These are phyloP conservation scores for Bretschneidera sinensis DNA, from an alignment of 345 rosid genomes.

Conservation along the genomic window DNA sequence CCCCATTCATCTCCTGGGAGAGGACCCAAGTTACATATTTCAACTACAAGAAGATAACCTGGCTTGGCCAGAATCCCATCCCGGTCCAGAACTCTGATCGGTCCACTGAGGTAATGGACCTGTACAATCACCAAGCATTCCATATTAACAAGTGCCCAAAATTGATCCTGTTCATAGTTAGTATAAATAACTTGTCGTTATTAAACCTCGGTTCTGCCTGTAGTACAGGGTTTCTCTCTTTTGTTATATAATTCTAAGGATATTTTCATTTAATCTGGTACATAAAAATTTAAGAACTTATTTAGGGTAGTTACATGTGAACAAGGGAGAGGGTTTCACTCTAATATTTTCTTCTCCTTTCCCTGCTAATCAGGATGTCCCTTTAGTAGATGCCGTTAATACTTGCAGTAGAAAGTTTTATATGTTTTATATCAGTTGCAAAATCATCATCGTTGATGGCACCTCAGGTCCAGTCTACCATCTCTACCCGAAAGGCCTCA, in stretches of 20 bases:
- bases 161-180: background rate
- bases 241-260: too few relatives aligned
- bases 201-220: background rate
- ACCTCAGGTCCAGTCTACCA: slow-evolving; percentile 74
- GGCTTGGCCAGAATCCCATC: slow-evolving; percentile 68
- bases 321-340: too few relatives aligned
- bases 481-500: slow-evolving; percentile 60
- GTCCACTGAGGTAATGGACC: slow-evolving; percentile 84
- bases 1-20: slow-evolving; percentile 93
- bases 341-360: too few relatives aligned
- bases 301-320: background rate
- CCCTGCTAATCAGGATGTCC: too few relatives aligned
- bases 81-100: slow-evolving; percentile 56
- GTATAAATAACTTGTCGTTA: background rate
- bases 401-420: slow-evolving; percentile 57
- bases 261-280: background rate
- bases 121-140: slow-evolving; percentile 10
- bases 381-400: background rate
- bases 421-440: slow-evolving; percentile 44
- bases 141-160: slow-evolving; percentile 1
- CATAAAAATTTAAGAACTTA: too few relatives aligned
- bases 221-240: too few relatives aligned
- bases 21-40: slow-evolving; percentile 88
- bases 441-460: slow-evolving; percentile 54
- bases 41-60: slow-evolving; percentile 76